Evolutionary conservation across 257 asterid genomes (phyloP).

Genomic region (Lithospermum erythrorhizon): DNA sequence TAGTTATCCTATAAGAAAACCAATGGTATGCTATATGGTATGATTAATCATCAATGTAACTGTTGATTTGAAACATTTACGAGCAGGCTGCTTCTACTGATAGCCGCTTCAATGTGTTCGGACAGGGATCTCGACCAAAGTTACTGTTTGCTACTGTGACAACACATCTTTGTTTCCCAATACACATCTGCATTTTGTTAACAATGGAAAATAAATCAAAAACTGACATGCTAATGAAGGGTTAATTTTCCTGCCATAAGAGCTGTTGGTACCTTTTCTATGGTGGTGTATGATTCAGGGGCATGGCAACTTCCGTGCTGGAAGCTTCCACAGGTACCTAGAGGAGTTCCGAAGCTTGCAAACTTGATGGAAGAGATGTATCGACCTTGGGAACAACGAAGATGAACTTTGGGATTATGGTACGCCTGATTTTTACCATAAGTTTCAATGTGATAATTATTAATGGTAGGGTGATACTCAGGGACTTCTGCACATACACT

Average conservation of each 20-base stretch:
- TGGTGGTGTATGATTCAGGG: slow-evolving; percentile 1
- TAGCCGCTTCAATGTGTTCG: slow-evolving; percentile 9
- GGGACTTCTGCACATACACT: slow-evolving; percentile 6
- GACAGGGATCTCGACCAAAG: slow-evolving; percentile 13
- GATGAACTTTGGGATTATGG: slow-evolving; percentile 11
- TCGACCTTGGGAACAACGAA: slow-evolving; percentile 2
- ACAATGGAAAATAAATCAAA: too few relatives aligned
- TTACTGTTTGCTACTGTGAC: slow-evolving; percentile 2
- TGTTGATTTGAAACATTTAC: not conserved
- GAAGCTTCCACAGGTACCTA: slow-evolving; percentile 11
- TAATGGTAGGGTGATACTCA: slow-evolving; percentile 9
- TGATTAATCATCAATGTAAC: too few relatives aligned
- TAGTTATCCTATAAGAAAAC: too few relatives aligned
- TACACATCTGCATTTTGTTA: not conserved
- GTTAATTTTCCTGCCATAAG: too few relatives aligned
- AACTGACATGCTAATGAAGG: too few relatives aligned
- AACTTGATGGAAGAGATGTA: slow-evolving; percentile 10
- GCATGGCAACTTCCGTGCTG: slow-evolving; percentile 7
- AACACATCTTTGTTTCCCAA: slow-evolving; percentile 9
- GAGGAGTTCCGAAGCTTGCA: slow-evolving; percentile 11
- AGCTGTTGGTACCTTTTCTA: slow-evolving; percentile 7
- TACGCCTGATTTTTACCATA: not conserved
- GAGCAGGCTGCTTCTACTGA: slow-evolving; percentile 10
- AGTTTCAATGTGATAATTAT: slow-evolving; percentile 2
- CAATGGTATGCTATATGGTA: too few relatives aligned